A percentile compares a stretch with the other conserved stretches of the same genome.
phyloP scores from a whole-genome alignment of 768 basidiomycete species.

The Trametes meyenii region DNA sequence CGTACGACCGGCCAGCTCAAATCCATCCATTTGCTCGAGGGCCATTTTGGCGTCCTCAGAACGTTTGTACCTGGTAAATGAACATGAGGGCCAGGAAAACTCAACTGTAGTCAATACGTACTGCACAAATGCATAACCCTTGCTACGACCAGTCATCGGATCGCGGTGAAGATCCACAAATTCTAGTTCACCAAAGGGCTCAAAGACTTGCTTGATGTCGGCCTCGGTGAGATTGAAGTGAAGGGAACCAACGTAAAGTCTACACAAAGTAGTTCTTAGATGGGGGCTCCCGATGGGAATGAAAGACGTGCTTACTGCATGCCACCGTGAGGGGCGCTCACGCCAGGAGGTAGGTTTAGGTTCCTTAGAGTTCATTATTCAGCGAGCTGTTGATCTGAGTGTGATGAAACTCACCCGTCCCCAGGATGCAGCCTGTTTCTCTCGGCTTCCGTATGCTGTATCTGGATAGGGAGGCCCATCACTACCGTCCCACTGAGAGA shows the following conservation, averaged over 20 bases:
- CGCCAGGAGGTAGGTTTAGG: slow-evolving; percentile 82
- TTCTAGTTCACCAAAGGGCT: slow-evolving; percentile 97
- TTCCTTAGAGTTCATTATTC: slow-evolving; percentile 47
- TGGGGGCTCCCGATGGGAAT: slow-evolving; percentile 15
- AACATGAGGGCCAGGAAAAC: neutral
- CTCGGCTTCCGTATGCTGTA: slow-evolving; percentile 97
- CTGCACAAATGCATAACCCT: slow-evolving; percentile 98
- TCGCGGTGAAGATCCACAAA: slow-evolving; percentile 98
- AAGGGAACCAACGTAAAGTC: slow-evolving; percentile 95
- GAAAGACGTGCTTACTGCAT: slow-evolving; percentile 67
- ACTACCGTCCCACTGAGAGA: slow-evolving; percentile 91
- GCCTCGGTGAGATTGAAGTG: slow-evolving; percentile 97
- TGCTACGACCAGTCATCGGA: slow-evolving; percentile 91
- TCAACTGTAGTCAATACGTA: slow-evolving; percentile 42
- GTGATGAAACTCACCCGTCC: slow-evolving; percentile 62
- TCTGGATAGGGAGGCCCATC: slow-evolving; percentile 97
- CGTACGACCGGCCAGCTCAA: slow-evolving; percentile 93
- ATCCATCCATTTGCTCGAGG: slow-evolving; percentile 98
- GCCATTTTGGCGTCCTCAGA: slow-evolving; percentile 96
- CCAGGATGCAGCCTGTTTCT: slow-evolving; percentile 88
- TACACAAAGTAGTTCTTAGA: slow-evolving; percentile 32
- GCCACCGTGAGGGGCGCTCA: slow-evolving; percentile 73
- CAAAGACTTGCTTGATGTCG: slow-evolving; percentile 98
- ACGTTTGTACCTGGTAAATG: slow-evolving; percentile 72
- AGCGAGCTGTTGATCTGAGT: neutral